phyloP scores from a whole-genome alignment of 768 basidiomycete genomes.

The Leccinum uliginosum region DNA sequence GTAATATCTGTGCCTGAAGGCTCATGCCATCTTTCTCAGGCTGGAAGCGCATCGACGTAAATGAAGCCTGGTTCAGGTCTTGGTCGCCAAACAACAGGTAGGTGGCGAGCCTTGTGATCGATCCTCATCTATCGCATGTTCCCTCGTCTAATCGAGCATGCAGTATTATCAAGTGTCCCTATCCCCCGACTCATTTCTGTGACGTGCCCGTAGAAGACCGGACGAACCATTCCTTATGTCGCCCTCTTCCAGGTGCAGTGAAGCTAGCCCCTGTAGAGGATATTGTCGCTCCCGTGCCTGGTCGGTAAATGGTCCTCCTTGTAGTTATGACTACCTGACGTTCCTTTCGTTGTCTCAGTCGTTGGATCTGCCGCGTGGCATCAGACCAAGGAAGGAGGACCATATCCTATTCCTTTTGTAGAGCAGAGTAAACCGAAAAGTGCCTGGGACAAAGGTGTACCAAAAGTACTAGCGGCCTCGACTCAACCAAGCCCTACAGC shows the following conservation, averaged over 20 bases:
- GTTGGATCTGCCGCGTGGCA: conserved; percentile 28
- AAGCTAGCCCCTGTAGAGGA: conserved; percentile 24
- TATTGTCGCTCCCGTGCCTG: conserved; percentile 26
- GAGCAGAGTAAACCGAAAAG: conserved; percentile 3
- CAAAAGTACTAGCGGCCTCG: conserved; percentile 6
- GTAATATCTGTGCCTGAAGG: neutral
- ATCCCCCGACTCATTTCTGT: conserved; percentile 38
- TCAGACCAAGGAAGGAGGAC: conserved; percentile 11
- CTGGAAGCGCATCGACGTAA: conserved; percentile 44
- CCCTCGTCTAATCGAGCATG: neutral
- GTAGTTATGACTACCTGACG: conserved; percentile 3
- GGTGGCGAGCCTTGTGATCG: neutral
- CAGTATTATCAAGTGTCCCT: conserved; percentile 36
- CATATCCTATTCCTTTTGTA: neutral
- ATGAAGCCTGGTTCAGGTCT: conserved; percentile 39
- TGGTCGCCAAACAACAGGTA: conserved; percentile 26
- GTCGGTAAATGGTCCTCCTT: conserved; percentile 20
- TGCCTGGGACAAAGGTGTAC: conserved; percentile 19
- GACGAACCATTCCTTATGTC: conserved; percentile 38
- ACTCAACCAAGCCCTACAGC: conserved; percentile 14
- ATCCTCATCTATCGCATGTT: neutral
- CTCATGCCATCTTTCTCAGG: conserved; percentile 25
- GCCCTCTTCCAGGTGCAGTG: conserved; percentile 37
- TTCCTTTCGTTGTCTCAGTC: conserved; percentile 12
- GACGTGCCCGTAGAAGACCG: conserved; percentile 36